Evolutionary conservation across 202 grass and related monocot species (phyloP), one percentile per base, ranked within the genome.

Genomic region (Setaria viridis): DNA sequence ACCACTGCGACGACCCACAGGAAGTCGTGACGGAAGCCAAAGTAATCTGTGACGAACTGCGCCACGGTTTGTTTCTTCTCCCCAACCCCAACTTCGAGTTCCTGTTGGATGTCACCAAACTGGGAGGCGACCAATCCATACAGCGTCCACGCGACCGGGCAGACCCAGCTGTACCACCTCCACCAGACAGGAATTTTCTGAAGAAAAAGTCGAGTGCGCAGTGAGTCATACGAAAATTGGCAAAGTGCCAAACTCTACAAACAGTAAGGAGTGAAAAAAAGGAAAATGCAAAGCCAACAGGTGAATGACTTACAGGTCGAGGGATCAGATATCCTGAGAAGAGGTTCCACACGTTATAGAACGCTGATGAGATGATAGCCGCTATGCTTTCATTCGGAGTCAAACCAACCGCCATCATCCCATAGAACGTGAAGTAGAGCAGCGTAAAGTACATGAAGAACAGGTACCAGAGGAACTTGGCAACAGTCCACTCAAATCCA

Each of bases 391-490:
- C 86, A 37, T 97, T 97, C n/a, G 94, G 92, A 5, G 92, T 97
- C 83, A 97, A 83, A 51, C 89, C 92, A 6, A 97, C 94, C 0
- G 90, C 87, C 94, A 92, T 97, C 94, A 97, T 97, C 6, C 94
- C 94, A 4, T 97, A 97, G 80, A 90, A 92, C 41, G 92, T 97
- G 88, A 94, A 97, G 78, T 97, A 97, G 6, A 92, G 77, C 51
- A 97, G 72, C 9, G 92, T 91, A 88, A 94, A 92, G 92, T 94
- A 97, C 92, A 94, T 97, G 88, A 97, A 97, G 90, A 94, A 97
- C 9, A 97, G 3, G 68, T 94, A 94, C 92, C 92, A 97, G 49
- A 97, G 85, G 88, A 97, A 97, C 90, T 97, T 97, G 55, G 80
- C 83, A 43, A 63, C 92, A 3, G 85, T 92, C 94, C 94, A 97